A percentile compares a stretch with the other conserved stretches of the same genome.
phyloP scores from a whole-genome alignment of 805 yeast species.

The Jamesozyma piceae region DNA sequence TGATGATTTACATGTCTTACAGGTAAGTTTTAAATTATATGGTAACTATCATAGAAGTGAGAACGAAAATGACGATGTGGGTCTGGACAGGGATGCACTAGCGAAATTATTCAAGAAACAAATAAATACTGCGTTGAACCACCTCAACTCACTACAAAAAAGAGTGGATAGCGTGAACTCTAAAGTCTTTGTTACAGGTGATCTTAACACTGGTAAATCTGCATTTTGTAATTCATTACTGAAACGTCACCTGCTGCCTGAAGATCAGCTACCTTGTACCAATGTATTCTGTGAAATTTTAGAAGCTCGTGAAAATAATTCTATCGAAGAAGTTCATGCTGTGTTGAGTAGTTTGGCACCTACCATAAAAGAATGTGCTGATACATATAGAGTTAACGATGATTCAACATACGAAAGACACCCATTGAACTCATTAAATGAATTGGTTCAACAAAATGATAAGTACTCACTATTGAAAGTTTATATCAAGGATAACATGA shows the following conservation, averaged over 20 bases:
- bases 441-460: slow-evolving; percentile 66
- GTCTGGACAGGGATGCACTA: slow-evolving; percentile 58
- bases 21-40: slow-evolving; percentile 22
- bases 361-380: slow-evolving; percentile 22
- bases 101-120: slow-evolving; percentile 64
- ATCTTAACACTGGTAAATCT: slow-evolving; percentile 91
- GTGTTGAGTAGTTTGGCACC: slow-evolving; percentile 44
- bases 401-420: slow-evolving; percentile 55
- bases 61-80: slow-evolving; percentile 36
- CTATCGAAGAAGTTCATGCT: slow-evolving; percentile 89
- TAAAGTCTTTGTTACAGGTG: slow-evolving; percentile 94
- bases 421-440: slow-evolving; percentile 47
- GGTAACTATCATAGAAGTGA: slow-evolving; percentile 10
- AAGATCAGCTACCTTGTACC: slow-evolving; percentile 97
- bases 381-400: slow-evolving; percentile 35
- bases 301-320: slow-evolving; percentile 67
- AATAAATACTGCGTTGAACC: slow-evolving; percentile 54
- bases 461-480: slow-evolving; percentile 65
- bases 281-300: slow-evolving; percentile 91
- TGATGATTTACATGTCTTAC: slow-evolving; percentile 21
- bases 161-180: slow-evolving; percentile 87
- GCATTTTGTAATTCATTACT: slow-evolving; percentile 88
- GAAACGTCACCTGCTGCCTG: slow-evolving; percentile 72
- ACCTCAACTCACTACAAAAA: slow-evolving; percentile 60
- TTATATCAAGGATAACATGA: slow-evolving; percentile 59